Conservation (phyloP, 306 rosid genomes). For the Acacia crassicarpa region DNA sequence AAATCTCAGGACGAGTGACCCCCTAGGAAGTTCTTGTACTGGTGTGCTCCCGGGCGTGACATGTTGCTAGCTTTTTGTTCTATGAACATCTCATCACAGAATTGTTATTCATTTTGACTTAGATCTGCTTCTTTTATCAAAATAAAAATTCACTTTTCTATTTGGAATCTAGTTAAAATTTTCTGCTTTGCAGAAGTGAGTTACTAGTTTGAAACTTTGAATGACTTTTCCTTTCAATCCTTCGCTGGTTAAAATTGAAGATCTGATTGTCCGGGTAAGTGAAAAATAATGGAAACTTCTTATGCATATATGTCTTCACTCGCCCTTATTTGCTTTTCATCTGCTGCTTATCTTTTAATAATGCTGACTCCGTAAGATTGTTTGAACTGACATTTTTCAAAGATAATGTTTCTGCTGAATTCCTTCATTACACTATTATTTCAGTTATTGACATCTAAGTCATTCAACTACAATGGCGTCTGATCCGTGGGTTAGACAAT, state of each 20-base stretch:
- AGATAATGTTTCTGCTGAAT: not conserved
- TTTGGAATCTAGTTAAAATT: not conserved
- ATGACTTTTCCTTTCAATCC: not conserved
- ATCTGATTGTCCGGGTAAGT: not conserved
- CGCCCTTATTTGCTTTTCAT: not conserved
- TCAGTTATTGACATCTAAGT: not conserved
- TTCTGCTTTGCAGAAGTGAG: not conserved
- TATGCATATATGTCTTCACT: not conserved
- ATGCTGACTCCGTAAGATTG: not conserved
- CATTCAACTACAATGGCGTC: constrained; percentile 19
- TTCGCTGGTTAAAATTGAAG: not conserved
- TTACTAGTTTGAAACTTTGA: not conserved
- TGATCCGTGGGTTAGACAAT: constrained; percentile 47
- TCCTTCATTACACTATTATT: not conserved
- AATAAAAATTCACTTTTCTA: not conserved
- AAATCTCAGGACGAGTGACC: too few relatives aligned
- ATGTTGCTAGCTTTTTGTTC: too few relatives aligned
- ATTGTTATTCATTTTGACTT: not conserved
- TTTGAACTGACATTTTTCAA: not conserved
- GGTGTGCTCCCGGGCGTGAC: too few relatives aligned
- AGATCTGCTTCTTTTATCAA: not conserved
- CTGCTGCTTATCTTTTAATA: not conserved
- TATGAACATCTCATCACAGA: not conserved
- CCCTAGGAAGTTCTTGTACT: too few relatives aligned
- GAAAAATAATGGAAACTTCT: not conserved